A percentile compares a stretch with the other conserved stretches of the same genome.
Conservation (phyloP, 345 rosid species). For the Pistacia atlantica region DNA sequence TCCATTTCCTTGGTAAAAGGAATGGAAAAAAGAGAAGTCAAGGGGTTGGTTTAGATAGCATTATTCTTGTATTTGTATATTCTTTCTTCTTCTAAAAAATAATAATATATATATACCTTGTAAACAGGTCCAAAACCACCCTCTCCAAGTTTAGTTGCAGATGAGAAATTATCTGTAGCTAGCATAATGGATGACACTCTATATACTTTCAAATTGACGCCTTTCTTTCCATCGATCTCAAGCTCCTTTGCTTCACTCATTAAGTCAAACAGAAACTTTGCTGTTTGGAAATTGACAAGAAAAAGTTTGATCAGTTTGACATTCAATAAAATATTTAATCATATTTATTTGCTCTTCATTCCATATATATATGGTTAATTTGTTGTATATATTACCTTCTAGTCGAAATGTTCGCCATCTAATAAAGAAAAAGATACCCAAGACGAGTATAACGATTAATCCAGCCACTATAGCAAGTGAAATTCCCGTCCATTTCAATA, state of each 20-base stretch:
- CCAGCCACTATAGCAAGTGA: neutral
- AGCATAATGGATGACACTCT: constrained; percentile 1
- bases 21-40: too few species aligned
- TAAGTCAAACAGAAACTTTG: constrained; percentile 6
- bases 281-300: neutral
- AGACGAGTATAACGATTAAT: neutral
- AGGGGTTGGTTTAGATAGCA: too few species aligned
- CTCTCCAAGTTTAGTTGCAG: too few species aligned
- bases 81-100: too few species aligned
- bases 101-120: too few species aligned
- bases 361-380: too few species aligned
- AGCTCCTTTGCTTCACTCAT: constrained; percentile 9
- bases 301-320: neutral
- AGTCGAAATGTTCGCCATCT: constrained; percentile 8
- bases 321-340: neutral
- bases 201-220: neutral
- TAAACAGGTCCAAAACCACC: too few species aligned
- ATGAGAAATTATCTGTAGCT: constrained; percentile 1
- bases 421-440: neutral
- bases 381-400: too few species aligned
- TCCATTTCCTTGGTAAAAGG: too few species aligned
- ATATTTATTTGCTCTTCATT: neutral
- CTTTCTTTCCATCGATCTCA: too few species aligned
- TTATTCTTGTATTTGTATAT: too few species aligned
- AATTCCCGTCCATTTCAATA: neutral